Base-by-base conservation (phyloP, 2,329 filamentous ascomycete species). In the Diplodia intermedia region DNA sequence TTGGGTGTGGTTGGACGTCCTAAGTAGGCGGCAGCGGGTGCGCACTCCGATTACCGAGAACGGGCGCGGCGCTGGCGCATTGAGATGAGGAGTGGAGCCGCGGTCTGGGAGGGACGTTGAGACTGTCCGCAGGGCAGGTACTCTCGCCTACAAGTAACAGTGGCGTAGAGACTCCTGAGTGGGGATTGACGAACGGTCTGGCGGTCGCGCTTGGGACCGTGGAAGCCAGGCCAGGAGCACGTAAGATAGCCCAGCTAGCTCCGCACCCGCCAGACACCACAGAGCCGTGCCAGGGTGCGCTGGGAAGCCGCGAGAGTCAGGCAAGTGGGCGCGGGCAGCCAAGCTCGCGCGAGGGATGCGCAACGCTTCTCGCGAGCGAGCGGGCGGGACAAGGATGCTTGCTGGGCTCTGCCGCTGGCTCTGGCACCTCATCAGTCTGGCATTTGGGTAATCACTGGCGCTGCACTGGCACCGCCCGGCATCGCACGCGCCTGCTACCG, bases 31-130 rank as follows among this genome's bases (percentile, higher is more conserved):
- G 66, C 60, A 53, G 60, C 66, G 57, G 66, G 66, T 63, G 56
- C 57, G 66, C 57, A 63, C 33, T 63, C 57, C 66, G 66, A 68
- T 62, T 56, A 29, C 57, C 66, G 66, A 68, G 66, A 68, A 20
- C 49, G 66, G 57, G 50, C 50, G 66, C 66, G 66, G 60, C 63
- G 47, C 56, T 56, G 43, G 66, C 66, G 66, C 66, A 68, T 68
- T 68, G 66, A 68, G 66, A 68, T 68, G 66, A 68, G 57, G 66
- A 55, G 66, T 68, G 66, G 66, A 68, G 66, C 52, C 66, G 66
- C 38, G 31, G 43, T 61, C 33, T 52, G 66, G 66, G 65, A 60
- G 20, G 55, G 55, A 66, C 43, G 40, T 66, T 60, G 40, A 67
- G 65, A 63, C 43, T 50, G 43, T 40, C 47, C 18, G 43, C 60